Base-by-base conservation (phyloP, 768 basidiomycete species). In the Sporobolomyces phaffii region DNA sequence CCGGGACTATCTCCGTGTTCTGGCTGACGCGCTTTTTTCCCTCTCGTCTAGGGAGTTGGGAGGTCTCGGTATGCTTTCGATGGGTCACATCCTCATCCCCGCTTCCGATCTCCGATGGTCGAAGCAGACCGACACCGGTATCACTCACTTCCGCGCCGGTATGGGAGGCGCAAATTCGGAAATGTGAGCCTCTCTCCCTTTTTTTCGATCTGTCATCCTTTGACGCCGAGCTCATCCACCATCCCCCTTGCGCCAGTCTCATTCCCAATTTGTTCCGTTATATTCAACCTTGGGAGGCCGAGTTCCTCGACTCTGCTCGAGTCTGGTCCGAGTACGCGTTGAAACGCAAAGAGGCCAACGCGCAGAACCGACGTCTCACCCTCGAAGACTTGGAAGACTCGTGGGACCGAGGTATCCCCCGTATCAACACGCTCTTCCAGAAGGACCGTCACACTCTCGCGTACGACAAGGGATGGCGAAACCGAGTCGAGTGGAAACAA, bases 271-370 rank as follows among this genome's bases (percentile, higher is more conserved):
- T 99, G 79, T 75, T 96, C 80, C 91, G 96, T 61, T 98, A 98
- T 78, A 71, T 75, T 31, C 74, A 72, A 60, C 71, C 73, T 11
- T 75, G 74, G 74, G 74, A 75, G 54, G 94, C 80, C 89, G 96
- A 71, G 94, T 97, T 99, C 81, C 78, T 96, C 65, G 96, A 99
- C 76, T 97, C 93, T 2, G 93, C 93, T 44, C 91, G 96, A 73
- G 96, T 99, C 44, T 99, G 96, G 96, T 90, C 88, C 0, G 96
- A 99, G 78, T 99, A 99, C 78, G 93, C 94, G 0, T 90, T 97
- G 91, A 99, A 98, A 82, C 82, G 96, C 73, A 98, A 98, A 78
- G 96, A 99, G 77, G 96, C 96, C n/a, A 96, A 92, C 70, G 94
- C 96, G 1, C 91, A 96, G 77, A 97, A 98, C 79, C 87, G 94